Evolutionary conservation across 2,329 filamentous ascomycete species (phyloP), one percentile per base, ranked within the genome.

Genomic region (Scleromitrula shiraiana): DNA sequence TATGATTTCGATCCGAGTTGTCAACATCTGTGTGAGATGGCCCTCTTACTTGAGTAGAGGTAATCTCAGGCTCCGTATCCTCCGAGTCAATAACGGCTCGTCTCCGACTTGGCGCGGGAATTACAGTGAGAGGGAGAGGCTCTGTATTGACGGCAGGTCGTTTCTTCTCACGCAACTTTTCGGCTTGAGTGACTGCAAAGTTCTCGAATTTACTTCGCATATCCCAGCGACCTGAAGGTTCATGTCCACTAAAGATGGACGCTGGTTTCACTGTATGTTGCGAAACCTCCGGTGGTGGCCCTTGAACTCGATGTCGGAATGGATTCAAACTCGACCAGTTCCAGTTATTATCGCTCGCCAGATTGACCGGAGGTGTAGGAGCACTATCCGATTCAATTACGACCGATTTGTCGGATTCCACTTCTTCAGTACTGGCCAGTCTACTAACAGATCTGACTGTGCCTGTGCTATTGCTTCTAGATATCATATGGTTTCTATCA

Each of bases 141-240:
- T 75, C 74, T 2, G 73, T 77, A 55, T 77, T 72, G 0, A 73
- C 69, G 0, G 71, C 73, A 8, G 77, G 72, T 9, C 74, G 69
- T 39, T 80, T 70, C 49, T 68, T 72, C 46, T 82, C 78, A 8
- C 77, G 69, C 5, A 82, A 62, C 59, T 70, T 75, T 53, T 83
- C 79, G 1, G 78, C 80, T 52, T 82, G 78, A 7, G 70, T 72
- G 1, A 70, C 76, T 1, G 78, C 77, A 56, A 82, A 82, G 40
- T 80, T 74, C 50, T 83, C 80, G 1, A 83, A 60, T 12, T 77
- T 71, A 8, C 68, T 68, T 27, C 71, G 72, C 8, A 83, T 56
- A 57, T 82, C 77, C 78, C 79, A 82, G 35, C 70, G 65, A 27
- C 55, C 43, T 7, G 53, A 52, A 12, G 54, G 8, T 22, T 40